These are phyloP conservation scores for Tolypocladium ovalisporum DNA, from an alignment of 2,329 filamentous ascomycete genomes.

Conservation along the genomic window DNA sequence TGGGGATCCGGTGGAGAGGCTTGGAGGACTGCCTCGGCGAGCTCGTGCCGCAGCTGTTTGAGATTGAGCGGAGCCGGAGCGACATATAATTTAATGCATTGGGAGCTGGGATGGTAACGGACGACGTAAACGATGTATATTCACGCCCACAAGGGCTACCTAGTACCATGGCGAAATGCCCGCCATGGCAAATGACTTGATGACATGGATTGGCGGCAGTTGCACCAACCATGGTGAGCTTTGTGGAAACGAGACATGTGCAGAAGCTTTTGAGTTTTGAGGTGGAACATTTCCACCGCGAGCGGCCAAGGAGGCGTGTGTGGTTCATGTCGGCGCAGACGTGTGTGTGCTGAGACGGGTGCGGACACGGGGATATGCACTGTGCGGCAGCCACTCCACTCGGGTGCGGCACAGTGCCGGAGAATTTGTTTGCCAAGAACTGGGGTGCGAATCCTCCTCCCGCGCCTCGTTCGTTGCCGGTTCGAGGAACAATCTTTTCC, in stretches of 20 bases:
- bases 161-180: background rate
- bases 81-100: too few species aligned
- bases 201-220: background rate
- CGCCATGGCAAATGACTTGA: background rate
- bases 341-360: background rate
- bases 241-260: background rate
- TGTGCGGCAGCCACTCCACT: background rate
- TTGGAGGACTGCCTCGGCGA: constrained; percentile 41
- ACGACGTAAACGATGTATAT: background rate
- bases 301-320: background rate
- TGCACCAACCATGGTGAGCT: background rate
- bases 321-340: background rate
- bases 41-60: constrained; percentile 26
- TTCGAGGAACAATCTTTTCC: background rate
- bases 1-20: constrained; percentile 38
- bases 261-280: background rate
- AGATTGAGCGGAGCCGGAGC: constrained; percentile 5
- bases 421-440: background rate
- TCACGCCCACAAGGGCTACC: background rate
- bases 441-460: background rate
- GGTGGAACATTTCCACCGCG: background rate
- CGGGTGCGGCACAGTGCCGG: background rate
- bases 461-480: background rate
- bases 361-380: background rate
- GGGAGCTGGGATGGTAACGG: background rate